Evolutionary conservation across 176 grass and related monocot genomes (phyloP).

Genomic region (Elymus sibiricus): DNA sequence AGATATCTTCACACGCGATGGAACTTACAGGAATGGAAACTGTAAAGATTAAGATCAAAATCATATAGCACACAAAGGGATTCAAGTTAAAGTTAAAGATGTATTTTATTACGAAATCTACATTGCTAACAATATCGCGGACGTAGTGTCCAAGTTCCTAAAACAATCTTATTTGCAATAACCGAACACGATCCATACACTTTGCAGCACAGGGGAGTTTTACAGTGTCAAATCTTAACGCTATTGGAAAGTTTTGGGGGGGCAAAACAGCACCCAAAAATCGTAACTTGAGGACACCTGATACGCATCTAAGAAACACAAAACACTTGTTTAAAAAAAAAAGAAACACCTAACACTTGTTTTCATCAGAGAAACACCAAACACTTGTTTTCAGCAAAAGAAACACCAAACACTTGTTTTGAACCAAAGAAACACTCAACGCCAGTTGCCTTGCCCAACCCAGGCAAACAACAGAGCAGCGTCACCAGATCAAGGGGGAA

Average conservation of each 20-base stretch:
- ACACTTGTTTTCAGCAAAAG: background rate
- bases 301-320: background rate
- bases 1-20: background rate
- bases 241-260: background rate
- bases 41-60: background rate
- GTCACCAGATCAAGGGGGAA: slow-evolving; percentile 4
- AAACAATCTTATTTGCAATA: background rate
- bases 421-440: background rate
- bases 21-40: background rate
- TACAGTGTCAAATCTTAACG: background rate
- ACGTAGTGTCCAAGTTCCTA: background rate
- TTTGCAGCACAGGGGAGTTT: background rate
- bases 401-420: background rate
- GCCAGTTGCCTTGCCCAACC: background rate
- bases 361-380: background rate
- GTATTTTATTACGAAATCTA: background rate
- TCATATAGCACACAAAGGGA: background rate
- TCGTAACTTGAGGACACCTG: background rate
- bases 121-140: background rate
- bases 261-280: background rate
- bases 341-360: background rate
- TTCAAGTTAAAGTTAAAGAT: background rate
- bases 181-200: background rate
- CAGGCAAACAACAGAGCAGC: background rate
- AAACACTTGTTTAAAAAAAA: background rate